A percentile compares a stretch with the other conserved stretches of the same genome.
phyloP scores from a whole-genome alignment of 495 filamentous ascomycete species.

The Choiromyces venosus region DNA sequence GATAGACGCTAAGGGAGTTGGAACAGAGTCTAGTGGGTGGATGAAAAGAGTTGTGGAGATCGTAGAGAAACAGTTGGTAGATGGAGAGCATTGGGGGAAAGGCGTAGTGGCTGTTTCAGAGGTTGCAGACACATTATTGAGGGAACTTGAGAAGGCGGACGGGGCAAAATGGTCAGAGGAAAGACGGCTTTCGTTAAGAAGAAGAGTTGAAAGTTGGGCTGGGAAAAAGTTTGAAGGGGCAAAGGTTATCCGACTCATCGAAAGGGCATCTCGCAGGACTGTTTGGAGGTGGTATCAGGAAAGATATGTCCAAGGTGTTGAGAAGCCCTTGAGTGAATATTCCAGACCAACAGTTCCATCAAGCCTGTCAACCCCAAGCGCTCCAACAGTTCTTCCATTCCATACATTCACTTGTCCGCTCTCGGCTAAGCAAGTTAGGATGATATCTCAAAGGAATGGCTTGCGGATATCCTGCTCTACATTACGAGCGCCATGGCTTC shows the following conservation, averaged over 20 bases:
- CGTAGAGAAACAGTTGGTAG: slow-evolving; percentile 80
- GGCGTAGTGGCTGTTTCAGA: slow-evolving; percentile 58
- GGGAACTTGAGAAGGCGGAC: slow-evolving; percentile 49
- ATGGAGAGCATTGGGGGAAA: slow-evolving; percentile 82
- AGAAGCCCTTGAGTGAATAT: slow-evolving; percentile 58
- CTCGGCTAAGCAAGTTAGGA: slow-evolving; percentile 86
- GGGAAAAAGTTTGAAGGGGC: slow-evolving; percentile 82
- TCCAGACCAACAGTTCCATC: slow-evolving; percentile 68
- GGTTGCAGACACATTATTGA: slow-evolving; percentile 45
- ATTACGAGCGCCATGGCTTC: slow-evolving; percentile 78
- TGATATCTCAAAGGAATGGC: slow-evolving; percentile 93
- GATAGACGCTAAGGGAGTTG: slow-evolving; percentile 60
- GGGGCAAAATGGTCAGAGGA: slow-evolving; percentile 42
- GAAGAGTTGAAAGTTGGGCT: slow-evolving; percentile 61
- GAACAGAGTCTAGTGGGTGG: slow-evolving; percentile 64
- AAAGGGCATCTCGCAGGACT: slow-evolving; percentile 70
- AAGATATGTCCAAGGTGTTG: slow-evolving; percentile 59
- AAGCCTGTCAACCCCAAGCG: slow-evolving; percentile 72
- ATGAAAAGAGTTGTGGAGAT: slow-evolving; percentile 95
- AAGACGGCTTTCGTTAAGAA: slow-evolving; percentile 45
- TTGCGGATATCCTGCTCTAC: slow-evolving; percentile 88
- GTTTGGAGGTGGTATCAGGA: slow-evolving; percentile 88
- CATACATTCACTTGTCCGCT: slow-evolving; percentile 96
- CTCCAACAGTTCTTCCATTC: slow-evolving; percentile 95
- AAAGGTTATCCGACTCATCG: slow-evolving; percentile 74